Evolutionary conservation across 2,329 filamentous ascomycete species (phyloP).

Genomic region (Didymella sp.): DNA sequence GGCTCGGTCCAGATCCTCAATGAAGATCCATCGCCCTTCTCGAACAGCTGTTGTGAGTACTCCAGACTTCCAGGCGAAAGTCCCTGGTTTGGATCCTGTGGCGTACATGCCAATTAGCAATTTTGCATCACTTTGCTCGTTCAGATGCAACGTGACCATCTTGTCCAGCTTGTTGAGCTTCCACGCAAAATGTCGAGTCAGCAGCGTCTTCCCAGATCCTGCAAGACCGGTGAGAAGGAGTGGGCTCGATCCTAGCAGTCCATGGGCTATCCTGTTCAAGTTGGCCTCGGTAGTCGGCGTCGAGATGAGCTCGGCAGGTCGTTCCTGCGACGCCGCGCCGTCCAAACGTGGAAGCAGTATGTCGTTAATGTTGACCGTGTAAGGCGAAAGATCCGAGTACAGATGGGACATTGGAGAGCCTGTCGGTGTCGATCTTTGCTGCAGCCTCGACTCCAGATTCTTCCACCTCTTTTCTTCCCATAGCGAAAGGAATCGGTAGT

Average conservation of each 20-base stretch:
- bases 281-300: slow-evolving; percentile 78
- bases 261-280: slow-evolving; percentile 70
- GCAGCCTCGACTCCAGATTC: slow-evolving; percentile 23
- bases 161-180: slow-evolving; percentile 78
- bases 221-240: slow-evolving; percentile 82
- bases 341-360: slow-evolving; percentile 50
- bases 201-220: slow-evolving; percentile 88
- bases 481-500: slow-evolving; percentile 75
- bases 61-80: slow-evolving; percentile 90
- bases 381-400: slow-evolving; percentile 37
- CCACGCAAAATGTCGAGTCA: slow-evolving; percentile 81
- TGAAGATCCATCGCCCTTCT: slow-evolving; percentile 95
- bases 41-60: slow-evolving; percentile 91
- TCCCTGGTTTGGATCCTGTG: slow-evolving; percentile 83
- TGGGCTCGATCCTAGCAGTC: slow-evolving; percentile 72
- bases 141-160: slow-evolving; percentile 94
- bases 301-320: slow-evolving; percentile 55
- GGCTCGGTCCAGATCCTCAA: slow-evolving; percentile 94
- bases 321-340: slow-evolving; percentile 37
- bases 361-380: slow-evolving; percentile 46
- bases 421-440: slow-evolving; percentile 4
- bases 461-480: slow-evolving; percentile 67
- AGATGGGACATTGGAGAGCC: slow-evolving; percentile 6
- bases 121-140: slow-evolving; percentile 98
- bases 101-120: slow-evolving; percentile 94